Conservation (phyloP, 495 filamentous ascomycete species). For the Mycothermus thermophilus region DNA sequence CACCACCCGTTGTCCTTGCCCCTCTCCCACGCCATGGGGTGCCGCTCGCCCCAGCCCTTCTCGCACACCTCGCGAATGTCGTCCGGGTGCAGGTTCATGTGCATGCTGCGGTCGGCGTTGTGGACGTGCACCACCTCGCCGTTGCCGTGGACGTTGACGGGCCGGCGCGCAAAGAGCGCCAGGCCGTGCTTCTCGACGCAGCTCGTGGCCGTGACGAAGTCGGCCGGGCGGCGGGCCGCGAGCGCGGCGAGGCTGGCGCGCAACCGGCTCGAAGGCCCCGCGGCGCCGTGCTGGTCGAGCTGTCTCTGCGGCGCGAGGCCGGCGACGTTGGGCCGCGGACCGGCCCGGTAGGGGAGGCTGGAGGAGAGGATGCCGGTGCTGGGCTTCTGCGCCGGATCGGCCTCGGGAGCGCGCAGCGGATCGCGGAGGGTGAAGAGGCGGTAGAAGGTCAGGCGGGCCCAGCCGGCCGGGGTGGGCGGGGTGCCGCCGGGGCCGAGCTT, state of each 20-base stretch:
- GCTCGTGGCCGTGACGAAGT: conserved; percentile 48
- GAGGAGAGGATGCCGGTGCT: conserved; percentile 23
- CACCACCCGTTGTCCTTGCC: not conserved
- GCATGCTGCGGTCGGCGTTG: conserved; percentile 56
- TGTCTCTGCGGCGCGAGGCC: conserved; percentile 76
- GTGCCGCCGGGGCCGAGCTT: conserved; percentile 71
- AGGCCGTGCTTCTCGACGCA: conserved; percentile 72
- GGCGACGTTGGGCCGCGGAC: conserved; percentile 47
- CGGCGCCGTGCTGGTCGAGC: conserved; percentile 45
- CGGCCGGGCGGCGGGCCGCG: conserved; percentile 29
- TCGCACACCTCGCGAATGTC: conserved; percentile 67
- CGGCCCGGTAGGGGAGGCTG: conserved; percentile 42
- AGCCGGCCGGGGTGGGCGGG: conserved; percentile 57
- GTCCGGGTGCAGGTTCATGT: conserved; percentile 61
- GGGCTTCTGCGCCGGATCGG: conserved; percentile 14
- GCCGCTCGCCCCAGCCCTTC: conserved; percentile 79
- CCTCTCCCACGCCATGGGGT: conserved; percentile 53
- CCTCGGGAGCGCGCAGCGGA: conserved; percentile 33
- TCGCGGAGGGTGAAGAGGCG: conserved; percentile 45
- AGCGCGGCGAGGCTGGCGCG: conserved; percentile 36
- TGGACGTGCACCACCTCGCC: conserved; percentile 79
- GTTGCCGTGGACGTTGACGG: conserved; percentile 49
- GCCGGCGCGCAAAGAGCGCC: conserved; percentile 50
- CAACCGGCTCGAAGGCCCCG: conserved; percentile 38
- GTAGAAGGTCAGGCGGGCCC: conserved; percentile 51